Evolutionary conservation across 2,329 filamentous ascomycete genomes (phyloP).

Genomic region (Trichophyton rubrum): DNA sequence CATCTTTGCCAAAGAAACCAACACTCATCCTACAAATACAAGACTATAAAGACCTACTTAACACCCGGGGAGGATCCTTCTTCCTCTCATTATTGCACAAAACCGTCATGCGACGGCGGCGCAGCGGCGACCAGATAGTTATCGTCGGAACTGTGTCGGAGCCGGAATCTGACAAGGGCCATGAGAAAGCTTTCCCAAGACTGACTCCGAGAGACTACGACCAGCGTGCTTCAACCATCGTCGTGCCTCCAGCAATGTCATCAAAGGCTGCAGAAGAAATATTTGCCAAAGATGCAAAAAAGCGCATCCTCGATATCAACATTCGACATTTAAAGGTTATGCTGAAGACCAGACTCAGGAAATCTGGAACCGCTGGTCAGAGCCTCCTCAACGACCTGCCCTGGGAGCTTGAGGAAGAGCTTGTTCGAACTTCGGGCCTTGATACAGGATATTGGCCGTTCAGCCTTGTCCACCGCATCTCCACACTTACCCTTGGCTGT

Average conservation of each 20-base stretch:
- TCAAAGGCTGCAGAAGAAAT: conserved; percentile 26
- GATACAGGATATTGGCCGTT: conserved; percentile 45
- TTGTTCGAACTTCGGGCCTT: conserved; percentile 29
- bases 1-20: conserved; percentile 12
- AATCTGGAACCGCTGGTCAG: conserved; percentile 16
- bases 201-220: conserved; percentile 37
- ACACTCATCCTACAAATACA: conserved; percentile 62
- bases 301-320: conserved; percentile 45
- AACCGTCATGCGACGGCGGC: conserved; percentile 59
- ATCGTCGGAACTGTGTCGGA: conserved; percentile 66
- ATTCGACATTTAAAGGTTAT: conserved; percentile 53
- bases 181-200: conserved; percentile 34
- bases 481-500: conserved; percentile 41
- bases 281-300: conserved; percentile 39
- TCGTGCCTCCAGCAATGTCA: conserved; percentile 40
- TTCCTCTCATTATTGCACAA: conserved; percentile 59
- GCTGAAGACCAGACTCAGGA: conserved; percentile 35
- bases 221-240: conserved; percentile 41
- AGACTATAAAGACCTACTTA: conserved; percentile 67
- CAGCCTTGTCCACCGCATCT: conserved; percentile 49
- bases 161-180: conserved; percentile 37
- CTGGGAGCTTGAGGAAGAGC: conserved; percentile 21
- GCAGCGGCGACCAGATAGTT: conserved; percentile 57
- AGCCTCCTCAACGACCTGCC: conserved; percentile 20
- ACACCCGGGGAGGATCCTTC: conserved; percentile 53